Evolutionary conservation across 78 protist species (phyloP), one percentile per base, ranked within the genome.

Genomic region (Protostelium mycophagum): DNA sequence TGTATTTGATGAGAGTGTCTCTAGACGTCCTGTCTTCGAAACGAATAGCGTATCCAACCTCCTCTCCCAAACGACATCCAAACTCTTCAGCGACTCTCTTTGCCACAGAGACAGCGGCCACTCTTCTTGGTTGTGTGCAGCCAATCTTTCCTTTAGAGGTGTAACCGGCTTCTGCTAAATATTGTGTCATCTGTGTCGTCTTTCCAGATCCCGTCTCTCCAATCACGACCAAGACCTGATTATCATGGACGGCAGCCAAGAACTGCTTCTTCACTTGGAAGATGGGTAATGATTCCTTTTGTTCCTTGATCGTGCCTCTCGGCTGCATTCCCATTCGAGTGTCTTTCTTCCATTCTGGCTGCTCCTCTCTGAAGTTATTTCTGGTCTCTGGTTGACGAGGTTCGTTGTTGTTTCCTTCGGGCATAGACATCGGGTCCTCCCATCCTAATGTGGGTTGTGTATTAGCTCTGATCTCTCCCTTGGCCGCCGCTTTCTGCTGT

Each of bases 41-140:
- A 38, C 99, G 98, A 85, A 99, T 97, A 0, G 95, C 94, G 93
- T 99, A 99, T 28, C 99, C 99, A 0, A 99, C 99, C 83, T 97
- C 99, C 29, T 90, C 93, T 37, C 99, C 99, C 87, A 97, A 38
- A 0, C 96, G 93, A 93, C 99, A 99, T 31, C 99, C 99, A 34
- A 92, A 94, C 94, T 99, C 99, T 88, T 99, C 99, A 5, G 98
- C 92, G 31, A 99, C 99, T 36, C 99, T 99, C 96, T 98, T 97
- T 35, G 99, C 99, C 37, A 99, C 99, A 0, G 97, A 91, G 96
- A 96, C 97, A 36, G 99, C 99, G 0, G 99, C 99, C 31, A 99
- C 99, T 29, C 99, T 97, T 1, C 99, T 97, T 0, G 99, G 99
- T 95, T 99, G 99, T n/a, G 94, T 97, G 89, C 98, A 97, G 23